Evolutionary conservation across 192 early-diverging fungal genomes (phyloP), one percentile per base, ranked within the genome.

Genomic region (Umbelopsis sp.): DNA sequence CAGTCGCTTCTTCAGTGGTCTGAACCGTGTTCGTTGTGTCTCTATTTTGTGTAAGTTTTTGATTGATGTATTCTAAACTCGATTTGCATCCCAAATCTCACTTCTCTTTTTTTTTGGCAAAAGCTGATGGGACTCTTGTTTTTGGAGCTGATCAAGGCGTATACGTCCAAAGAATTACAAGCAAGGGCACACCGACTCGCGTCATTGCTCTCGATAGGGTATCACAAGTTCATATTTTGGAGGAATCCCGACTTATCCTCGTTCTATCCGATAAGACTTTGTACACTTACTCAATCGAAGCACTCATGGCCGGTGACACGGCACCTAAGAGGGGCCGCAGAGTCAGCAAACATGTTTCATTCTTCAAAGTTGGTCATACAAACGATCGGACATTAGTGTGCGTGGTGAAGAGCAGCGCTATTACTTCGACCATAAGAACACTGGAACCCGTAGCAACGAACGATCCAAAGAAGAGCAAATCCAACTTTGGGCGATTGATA

Each of bases 141-240:
- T 75, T 82, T 35, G 96, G 96, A 10, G 81, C 97, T 49, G 97
- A 90, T 74, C 87, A 89, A 8, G 81, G 83, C 9, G 83, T 84
- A 68, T 81, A 81, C 69, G 72, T 82, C 13, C 78, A 82, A 64
- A 78, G 75, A 37, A 67, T 21, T 21, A 77, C 81, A 68, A 72
- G 80, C 68, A 74, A 78, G 70, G 83, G 83, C 1, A 3, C 67
- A 74, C 76, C 76, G 8, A 68, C 70, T 20, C 55, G 70, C 16
- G 46, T 89, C 41, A 75, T 96, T 33, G 75, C 82, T 35, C 55
- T 94, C 35, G 91, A 94, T 65, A 90, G 88, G 72, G 90, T 96
- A 41, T 84, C 79, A 25, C 96, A 98, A 79, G 83, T 98, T 37
- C 92, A 95, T 71, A 88, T 93, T 21, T 73, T 97, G 48, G 90